Conservation (phyloP, 2,329 filamentous ascomycete species). For the Sporothrix euskadiensis region DNA sequence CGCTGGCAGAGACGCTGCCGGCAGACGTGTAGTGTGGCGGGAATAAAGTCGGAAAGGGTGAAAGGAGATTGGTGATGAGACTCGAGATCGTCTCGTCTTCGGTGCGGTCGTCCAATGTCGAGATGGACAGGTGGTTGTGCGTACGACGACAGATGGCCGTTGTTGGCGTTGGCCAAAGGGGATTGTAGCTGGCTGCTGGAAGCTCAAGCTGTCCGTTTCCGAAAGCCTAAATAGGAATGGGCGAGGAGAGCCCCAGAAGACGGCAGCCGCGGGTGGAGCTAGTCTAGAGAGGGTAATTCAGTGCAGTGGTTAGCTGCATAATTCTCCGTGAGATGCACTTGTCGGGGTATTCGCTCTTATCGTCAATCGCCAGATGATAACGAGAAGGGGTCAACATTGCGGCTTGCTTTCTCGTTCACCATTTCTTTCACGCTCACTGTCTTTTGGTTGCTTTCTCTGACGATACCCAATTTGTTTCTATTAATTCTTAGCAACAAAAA, state of each 20-base stretch:
- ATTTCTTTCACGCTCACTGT: neutral
- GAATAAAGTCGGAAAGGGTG: neutral
- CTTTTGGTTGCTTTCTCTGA: neutral
- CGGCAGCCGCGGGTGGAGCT: neutral
- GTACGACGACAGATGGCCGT: constrained; percentile 18
- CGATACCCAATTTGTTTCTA: neutral
- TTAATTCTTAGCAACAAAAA: neutral
- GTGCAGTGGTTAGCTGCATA: neutral
- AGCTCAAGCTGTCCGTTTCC: constrained; percentile 38
- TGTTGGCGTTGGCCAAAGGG: neutral
- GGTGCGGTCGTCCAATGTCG: neutral
- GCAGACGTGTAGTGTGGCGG: constrained; percentile 8
- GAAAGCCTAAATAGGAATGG: constrained; percentile 27
- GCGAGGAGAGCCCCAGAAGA: neutral
- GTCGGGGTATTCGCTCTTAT: neutral
- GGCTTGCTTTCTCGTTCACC: neutral
- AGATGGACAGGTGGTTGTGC: neutral
- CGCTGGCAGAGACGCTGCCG: constrained; percentile 8
- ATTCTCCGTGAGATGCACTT: neutral
- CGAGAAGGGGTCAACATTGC: neutral
- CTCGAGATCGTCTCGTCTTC: neutral
- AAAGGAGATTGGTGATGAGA: constrained; percentile 4
- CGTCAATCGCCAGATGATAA: constrained; percentile 14
- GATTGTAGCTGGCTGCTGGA: constrained; percentile 10
- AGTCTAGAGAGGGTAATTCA: neutral